Evolutionary conservation across 208 protist species (phyloP).

Genomic region (Trypanosoma grayi): DNA sequence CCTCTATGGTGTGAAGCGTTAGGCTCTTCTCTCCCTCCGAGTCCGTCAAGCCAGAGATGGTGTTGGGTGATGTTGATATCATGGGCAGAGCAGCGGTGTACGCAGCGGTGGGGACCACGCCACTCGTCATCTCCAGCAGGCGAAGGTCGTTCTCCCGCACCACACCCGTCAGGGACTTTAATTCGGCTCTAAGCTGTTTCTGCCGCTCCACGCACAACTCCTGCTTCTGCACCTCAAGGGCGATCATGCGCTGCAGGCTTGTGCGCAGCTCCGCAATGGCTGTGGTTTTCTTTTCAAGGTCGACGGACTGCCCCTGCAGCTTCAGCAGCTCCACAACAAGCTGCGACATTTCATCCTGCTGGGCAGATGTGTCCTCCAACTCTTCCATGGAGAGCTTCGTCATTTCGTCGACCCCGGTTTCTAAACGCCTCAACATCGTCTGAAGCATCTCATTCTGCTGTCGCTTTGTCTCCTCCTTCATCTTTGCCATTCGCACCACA

Average conservation of each 20-base stretch:
- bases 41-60: slow-evolving; percentile 10
- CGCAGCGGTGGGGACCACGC: neutral
- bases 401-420: slow-evolving; percentile 22
- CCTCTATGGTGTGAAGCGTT: slow-evolving; percentile 21
- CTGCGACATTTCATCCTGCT: slow-evolving; percentile 27
- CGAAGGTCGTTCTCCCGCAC: slow-evolving; percentile 19
- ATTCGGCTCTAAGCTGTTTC: slow-evolving; percentile 30
- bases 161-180: slow-evolving; percentile 30
- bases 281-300: slow-evolving; percentile 24
- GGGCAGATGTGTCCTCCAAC: slow-evolving; percentile 17
- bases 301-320: slow-evolving; percentile 25
- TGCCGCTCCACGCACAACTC: slow-evolving; percentile 39
- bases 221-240: slow-evolving; percentile 51
- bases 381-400: slow-evolving; percentile 20
- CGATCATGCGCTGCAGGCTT: slow-evolving; percentile 37
- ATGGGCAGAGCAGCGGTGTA: slow-evolving; percentile 7
- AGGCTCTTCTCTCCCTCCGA: neutral
- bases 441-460: slow-evolving; percentile 32
- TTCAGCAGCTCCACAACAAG: slow-evolving; percentile 36
- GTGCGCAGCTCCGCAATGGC: slow-evolving; percentile 21
- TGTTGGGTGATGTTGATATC: slow-evolving; percentile 24
- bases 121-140: slow-evolving; percentile 11
- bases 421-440: slow-evolving; percentile 27
- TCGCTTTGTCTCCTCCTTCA: slow-evolving; percentile 28
- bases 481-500: slow-evolving; percentile 25